Conservation (phyloP, 352 stramenopile species). For the Discostella stelligera region DNA sequence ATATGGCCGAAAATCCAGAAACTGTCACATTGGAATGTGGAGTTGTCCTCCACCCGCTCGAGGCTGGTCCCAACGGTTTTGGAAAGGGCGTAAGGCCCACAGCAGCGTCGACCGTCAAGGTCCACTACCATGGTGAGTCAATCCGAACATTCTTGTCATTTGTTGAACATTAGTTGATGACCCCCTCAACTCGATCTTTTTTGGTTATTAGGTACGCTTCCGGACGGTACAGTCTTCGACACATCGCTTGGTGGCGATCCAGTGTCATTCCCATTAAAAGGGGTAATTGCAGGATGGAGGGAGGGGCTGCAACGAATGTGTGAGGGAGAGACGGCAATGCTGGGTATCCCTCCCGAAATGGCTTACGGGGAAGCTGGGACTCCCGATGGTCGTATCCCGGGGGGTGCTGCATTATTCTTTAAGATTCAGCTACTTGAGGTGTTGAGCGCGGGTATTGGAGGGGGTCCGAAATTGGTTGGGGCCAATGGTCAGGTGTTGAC, state of each 20-base stretch:
- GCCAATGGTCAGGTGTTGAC: slow-evolving; percentile 64
- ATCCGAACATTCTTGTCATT: not conserved
- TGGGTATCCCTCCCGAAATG: slow-evolving; percentile 83
- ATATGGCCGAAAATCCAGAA: slow-evolving; percentile 67
- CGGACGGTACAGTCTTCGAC: slow-evolving; percentile 86
- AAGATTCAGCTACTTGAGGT: slow-evolving; percentile 85
- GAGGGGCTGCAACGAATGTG: slow-evolving; percentile 84
- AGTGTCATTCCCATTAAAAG: slow-evolving; percentile 81
- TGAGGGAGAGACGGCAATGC: slow-evolving; percentile 83
- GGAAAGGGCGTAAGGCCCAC: slow-evolving; percentile 62
- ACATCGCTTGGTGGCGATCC: slow-evolving; percentile 77
- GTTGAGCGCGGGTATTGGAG: slow-evolving; percentile 66
- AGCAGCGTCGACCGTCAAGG: slow-evolving; percentile 74
- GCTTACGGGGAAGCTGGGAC: slow-evolving; percentile 83
- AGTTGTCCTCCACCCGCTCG: slow-evolving; percentile 70
- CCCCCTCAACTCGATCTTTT: not conserved
- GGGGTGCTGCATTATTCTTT: slow-evolving; percentile 84
- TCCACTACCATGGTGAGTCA: slow-evolving; percentile 81
- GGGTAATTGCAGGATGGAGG: slow-evolving; percentile 84
- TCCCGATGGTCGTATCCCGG: slow-evolving; percentile 79
- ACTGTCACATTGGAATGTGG: slow-evolving; percentile 58
- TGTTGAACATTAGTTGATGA: slow-evolving; percentile 5
- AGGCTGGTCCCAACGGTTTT: slow-evolving; percentile 60
- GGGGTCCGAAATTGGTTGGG: slow-evolving; percentile 60
- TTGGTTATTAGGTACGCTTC: slow-evolving; percentile 63